Percentiles rank a stretch among this genome's conserved stretches.
Evolutionary conservation across 164 flowering plant genomes (phyloP).

Genomic region (Nymphaea thermarum): DNA sequence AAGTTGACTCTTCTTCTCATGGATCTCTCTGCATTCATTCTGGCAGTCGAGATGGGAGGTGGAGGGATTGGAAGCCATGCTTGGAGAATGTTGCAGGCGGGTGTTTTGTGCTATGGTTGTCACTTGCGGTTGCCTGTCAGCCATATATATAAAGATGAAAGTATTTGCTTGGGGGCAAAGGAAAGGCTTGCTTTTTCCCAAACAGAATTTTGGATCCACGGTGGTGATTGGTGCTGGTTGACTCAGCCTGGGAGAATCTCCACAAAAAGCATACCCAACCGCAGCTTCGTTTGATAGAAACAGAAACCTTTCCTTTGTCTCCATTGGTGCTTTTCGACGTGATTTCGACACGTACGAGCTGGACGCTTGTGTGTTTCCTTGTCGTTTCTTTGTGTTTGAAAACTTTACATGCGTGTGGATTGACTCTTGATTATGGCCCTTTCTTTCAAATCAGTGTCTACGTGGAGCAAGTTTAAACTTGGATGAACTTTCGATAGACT

Average conservation of each 20-base stretch:
- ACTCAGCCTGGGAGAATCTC: neutral
- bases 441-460: too few species aligned
- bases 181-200: neutral
- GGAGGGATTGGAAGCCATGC: slow-evolving; percentile 21
- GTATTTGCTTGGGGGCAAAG: neutral
- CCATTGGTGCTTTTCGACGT: neutral
- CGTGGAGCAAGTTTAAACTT: too few species aligned
- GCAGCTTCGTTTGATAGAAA: too few species aligned
- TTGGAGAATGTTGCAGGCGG: neutral
- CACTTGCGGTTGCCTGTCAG: neutral
- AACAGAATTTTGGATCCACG: neutral
- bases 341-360: neutral
- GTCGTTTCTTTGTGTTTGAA: neutral
- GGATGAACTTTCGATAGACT: too few species aligned
- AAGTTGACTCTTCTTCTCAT: slow-evolving; percentile 22
- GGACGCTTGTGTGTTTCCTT: neutral
- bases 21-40: slow-evolving; percentile 38
- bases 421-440: too few species aligned
- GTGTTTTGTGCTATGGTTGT: neutral
- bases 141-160: neutral
- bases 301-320: neutral
- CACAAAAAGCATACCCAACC: neutral
- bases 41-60: slow-evolving; percentile 13
- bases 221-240: neutral
- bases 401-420: too few species aligned